Evolutionary conservation across 2,329 filamentous ascomycete species (phyloP).

Genomic region (Ophiostoma perfectum): DNA sequence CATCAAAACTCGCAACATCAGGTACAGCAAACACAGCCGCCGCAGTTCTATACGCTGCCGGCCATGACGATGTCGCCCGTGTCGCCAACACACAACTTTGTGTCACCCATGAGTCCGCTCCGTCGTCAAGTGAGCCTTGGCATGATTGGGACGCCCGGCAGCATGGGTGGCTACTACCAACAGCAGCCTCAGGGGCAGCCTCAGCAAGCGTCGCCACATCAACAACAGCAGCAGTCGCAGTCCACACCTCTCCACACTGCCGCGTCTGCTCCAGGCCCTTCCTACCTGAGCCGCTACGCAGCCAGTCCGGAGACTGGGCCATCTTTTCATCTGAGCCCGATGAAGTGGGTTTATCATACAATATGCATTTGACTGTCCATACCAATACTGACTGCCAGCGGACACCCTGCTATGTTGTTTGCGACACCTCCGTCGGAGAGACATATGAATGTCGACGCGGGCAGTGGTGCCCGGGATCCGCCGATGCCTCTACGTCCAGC

Average conservation of each 20-base stretch:
- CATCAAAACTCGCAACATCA: neutral
- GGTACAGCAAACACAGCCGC: neutral
- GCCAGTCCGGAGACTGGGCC: neutral
- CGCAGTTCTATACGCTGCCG: constrained; percentile 6
- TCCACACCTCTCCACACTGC: neutral
- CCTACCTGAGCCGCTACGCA: neutral
- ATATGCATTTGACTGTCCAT: no score
- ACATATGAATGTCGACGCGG: neutral
- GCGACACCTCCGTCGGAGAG: neutral
- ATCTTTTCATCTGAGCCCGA: neutral
- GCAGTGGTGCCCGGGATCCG: neutral
- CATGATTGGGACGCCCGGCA: neutral
- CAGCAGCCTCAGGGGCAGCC: neutral
- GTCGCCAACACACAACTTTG: neutral
- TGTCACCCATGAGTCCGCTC: constrained; percentile 1
- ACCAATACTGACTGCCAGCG: no score
- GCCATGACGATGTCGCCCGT: neutral
- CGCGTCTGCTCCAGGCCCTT: neutral
- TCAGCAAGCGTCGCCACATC: neutral
- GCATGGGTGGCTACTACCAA: neutral
- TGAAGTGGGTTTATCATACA: neutral
- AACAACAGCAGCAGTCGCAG: neutral
- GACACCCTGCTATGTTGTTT: neutral
- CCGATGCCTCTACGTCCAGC: neutral
- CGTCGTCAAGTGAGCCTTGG: constrained; percentile 3